Evolutionary conservation across 805 yeast genomes (phyloP).

Genomic region (Metschnikowia vanudenii): DNA sequence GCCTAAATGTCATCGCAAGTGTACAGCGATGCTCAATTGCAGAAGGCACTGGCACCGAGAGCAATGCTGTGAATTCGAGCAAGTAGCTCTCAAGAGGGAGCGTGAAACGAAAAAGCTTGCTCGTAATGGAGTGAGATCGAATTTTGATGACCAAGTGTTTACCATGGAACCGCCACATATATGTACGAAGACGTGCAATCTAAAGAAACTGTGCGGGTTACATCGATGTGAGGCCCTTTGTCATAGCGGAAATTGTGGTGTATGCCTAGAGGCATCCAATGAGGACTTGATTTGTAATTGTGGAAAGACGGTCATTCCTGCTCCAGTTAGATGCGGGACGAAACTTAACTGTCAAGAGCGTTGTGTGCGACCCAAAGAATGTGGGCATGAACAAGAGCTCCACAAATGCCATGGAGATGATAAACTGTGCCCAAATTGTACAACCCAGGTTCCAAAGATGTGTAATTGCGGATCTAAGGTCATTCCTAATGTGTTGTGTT

Average conservation of each 20-base stretch:
- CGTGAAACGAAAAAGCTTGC: conserved; percentile 50
- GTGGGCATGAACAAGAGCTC: conserved; percentile 71
- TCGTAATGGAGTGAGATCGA: conserved; percentile 43
- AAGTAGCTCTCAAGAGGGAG: conserved; percentile 54
- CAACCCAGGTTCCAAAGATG: conserved; percentile 49
- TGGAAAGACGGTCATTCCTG: conserved; percentile 72
- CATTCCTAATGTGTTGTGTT: conserved; percentile 67
- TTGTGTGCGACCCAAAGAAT: conserved; percentile 54
- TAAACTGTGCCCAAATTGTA: conserved; percentile 73
- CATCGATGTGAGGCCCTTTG: conserved; percentile 72
- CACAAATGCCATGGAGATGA: conserved; percentile 76
- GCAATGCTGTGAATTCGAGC: conserved; percentile 70
- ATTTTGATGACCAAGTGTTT: conserved; percentile 49
- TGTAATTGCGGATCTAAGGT: conserved; percentile 62
- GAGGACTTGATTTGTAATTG: conserved; percentile 80
- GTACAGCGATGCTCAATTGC: conserved; percentile 74
- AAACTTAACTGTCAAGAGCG: conserved; percentile 59
- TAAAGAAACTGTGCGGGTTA: conserved; percentile 54
- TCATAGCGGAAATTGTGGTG: conserved; percentile 77
- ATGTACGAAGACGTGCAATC: conserved; percentile 66
- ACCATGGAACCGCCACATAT: conserved; percentile 70
- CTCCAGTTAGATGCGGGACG: conserved; percentile 86
- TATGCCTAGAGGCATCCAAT: conserved; percentile 76
- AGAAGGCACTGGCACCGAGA: conserved; percentile 73
- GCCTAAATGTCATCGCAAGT: conserved; percentile 69